Evolutionary conservation across 2,329 filamentous ascomycete genomes (phyloP).

Genomic region (Chaetomiaceae sp.): DNA sequence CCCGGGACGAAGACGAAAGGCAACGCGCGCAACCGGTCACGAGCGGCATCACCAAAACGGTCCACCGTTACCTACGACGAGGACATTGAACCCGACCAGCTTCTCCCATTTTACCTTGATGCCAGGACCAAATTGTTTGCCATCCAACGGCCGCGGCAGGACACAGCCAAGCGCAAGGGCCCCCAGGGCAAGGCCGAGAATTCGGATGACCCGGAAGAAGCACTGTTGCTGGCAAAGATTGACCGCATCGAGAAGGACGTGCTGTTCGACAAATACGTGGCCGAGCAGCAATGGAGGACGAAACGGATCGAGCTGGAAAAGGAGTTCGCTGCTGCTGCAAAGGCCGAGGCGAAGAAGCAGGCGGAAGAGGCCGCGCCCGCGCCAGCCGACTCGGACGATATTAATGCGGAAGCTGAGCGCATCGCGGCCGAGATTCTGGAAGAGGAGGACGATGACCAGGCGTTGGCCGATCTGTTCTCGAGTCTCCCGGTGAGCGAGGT

Average conservation of each 20-base stretch:
- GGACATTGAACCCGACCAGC: constrained; percentile 69
- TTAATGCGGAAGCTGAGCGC: constrained; percentile 53
- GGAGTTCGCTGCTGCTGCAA: constrained; percentile 51
- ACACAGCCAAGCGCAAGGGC: constrained; percentile 37
- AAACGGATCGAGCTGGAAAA: constrained; percentile 58
- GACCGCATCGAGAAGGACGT: constrained; percentile 73
- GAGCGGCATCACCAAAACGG: constrained; percentile 39
- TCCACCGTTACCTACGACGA: constrained; percentile 53
- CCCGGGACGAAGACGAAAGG: constrained; percentile 34
- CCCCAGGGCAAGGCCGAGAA: neutral
- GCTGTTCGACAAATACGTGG: constrained; percentile 64
- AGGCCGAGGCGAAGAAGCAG: constrained; percentile 33
- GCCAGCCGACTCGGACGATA: constrained; percentile 35
- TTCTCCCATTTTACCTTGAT: constrained; percentile 72
- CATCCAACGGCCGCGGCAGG: constrained; percentile 51
- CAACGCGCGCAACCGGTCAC: constrained; percentile 29
- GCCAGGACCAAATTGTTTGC: constrained; percentile 66
- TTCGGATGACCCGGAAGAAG: constrained; percentile 46
- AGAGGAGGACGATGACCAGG: constrained; percentile 47
- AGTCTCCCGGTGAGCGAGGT: constrained; percentile 58
- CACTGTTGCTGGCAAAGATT: constrained; percentile 69
- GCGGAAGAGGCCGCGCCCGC: constrained; percentile 25
- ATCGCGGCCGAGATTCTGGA: constrained; percentile 57
- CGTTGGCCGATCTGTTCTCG: constrained; percentile 53
- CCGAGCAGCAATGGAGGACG: constrained; percentile 61